Conservation (phyloP, 345 rosid species). For the Murraya paniculata region DNA sequence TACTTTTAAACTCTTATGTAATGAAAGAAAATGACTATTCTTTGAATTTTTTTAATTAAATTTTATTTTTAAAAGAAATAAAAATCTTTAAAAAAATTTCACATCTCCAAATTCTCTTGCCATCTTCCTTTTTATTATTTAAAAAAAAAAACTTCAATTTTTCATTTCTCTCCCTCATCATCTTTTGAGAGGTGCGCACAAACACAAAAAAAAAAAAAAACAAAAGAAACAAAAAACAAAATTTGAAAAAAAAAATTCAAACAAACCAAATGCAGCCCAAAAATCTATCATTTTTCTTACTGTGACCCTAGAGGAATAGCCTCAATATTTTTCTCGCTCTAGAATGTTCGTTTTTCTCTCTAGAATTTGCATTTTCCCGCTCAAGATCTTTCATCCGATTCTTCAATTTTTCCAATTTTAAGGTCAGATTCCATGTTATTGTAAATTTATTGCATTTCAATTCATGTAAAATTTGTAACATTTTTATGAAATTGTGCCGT, state of each 20-base stretch:
- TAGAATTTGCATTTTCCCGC: conserved; percentile 3
- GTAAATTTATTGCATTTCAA: neutral
- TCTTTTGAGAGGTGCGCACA: conserved; percentile 3
- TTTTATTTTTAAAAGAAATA: neutral
- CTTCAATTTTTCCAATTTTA: neutral
- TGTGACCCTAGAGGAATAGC: neutral
- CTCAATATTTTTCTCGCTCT: neutral
- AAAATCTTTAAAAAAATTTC: neutral
- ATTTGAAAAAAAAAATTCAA: neutral
- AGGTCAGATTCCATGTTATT: conserved; percentile 11
- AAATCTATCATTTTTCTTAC: neutral
- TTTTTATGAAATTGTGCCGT: neutral
- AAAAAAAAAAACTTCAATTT: neutral
- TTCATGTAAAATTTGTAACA: neutral
- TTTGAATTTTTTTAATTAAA: neutral
- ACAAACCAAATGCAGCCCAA: neutral
- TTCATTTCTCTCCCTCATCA: neutral
- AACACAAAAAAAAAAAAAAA: neutral
- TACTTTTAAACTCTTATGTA: too few species aligned
- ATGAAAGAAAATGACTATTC: too few species aligned
- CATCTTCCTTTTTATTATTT: neutral
- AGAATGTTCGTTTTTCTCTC: neutral
- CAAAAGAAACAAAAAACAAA: neutral
- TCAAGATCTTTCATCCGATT: neutral
- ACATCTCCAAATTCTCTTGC: neutral